Percentiles rank a stretch among this genome's conserved stretches.
Evolutionary conservation across 495 filamentous ascomycete species (phyloP).

Genomic region (Aspergillus cristatus): DNA sequence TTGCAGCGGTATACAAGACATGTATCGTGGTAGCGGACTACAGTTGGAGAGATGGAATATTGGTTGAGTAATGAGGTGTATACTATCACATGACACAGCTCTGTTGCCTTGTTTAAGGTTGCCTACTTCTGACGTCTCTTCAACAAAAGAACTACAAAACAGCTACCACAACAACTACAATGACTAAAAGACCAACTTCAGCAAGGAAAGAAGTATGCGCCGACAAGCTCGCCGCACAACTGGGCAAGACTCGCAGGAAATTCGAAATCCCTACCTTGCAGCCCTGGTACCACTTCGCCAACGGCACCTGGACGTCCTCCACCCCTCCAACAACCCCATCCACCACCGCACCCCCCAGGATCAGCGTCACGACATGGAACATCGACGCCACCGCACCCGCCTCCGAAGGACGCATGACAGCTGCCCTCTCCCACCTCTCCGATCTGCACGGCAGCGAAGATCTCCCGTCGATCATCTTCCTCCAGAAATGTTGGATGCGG

Average conservation of each 20-base stretch:
- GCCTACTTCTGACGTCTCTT: too few relatives aligned
- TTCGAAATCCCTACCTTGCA: constrained; percentile 2
- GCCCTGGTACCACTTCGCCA: constrained; percentile 4
- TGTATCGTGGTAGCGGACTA: too few relatives aligned
- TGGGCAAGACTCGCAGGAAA: not conserved
- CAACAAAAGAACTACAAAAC: too few relatives aligned
- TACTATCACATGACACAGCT: too few relatives aligned
- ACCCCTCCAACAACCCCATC: not conserved
- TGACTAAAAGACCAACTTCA: too few relatives aligned
- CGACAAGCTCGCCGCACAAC: not conserved
- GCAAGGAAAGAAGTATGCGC: too few relatives aligned
- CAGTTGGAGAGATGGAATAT: too few relatives aligned
- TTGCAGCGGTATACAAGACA: too few relatives aligned
- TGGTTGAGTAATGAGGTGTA: too few relatives aligned
- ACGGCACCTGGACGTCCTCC: not conserved
- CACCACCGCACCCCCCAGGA: not conserved
- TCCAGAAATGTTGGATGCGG: constrained; percentile 38
- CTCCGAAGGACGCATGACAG: not conserved
- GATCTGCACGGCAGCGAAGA: not conserved
- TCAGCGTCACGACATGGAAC: constrained; percentile 9
- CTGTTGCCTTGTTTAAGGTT: too few relatives aligned
- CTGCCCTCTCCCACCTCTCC: constrained; percentile 2
- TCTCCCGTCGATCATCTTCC: constrained; percentile 28
- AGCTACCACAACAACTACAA: too few relatives aligned
- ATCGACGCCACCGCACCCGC: constrained; percentile 5